Base-by-base conservation (phyloP, 2,329 filamentous ascomycete species). In the Penicillium sp. region DNA sequence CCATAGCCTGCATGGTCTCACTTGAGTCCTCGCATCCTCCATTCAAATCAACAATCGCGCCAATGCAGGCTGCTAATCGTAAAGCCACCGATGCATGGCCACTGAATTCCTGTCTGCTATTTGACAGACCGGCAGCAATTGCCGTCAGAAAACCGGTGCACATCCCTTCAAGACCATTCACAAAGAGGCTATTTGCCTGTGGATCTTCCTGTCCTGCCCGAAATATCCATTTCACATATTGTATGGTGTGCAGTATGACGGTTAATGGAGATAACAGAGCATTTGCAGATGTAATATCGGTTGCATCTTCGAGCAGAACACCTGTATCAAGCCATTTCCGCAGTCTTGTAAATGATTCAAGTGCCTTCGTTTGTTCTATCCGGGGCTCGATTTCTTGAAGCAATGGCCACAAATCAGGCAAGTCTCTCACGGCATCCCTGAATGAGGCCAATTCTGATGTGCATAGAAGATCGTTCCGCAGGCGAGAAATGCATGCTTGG, bases 131-230 rank as follows among this genome's bases (percentile, higher is more conserved):
- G 1, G 75, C 69, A 0, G 73, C 71, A 16, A 71, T 55, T 7
- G 77, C 71, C 40, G 60, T 67, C 16, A 79, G 48, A 1, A 77
- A 49, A 0, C 76, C 75, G 0, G 68, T 69, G 38, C 76, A 78
- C 52, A 77, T 70, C 0, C 77, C 76, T 42, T 42, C 14, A 3
- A 42, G 4, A 11, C 38, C 38, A 42, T 20, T 4, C 18, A 11
- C 38, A 16, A 11, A 16, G 38, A 16, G 5, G 38, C 38, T 42
- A 3, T 28, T 28, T 28, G 38, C 38, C 4, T 3, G 18, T 42
- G 14, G 38, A 42, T 42, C 38, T 42, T 42, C 4, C 14, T 42
- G 18, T 42, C 38, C 26, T 5, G 26, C 8, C 26, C 26, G 26
- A 4, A 28, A 28, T 28, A 42, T 20, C 14, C 38, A 42, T 42